Evolutionary conservation across 129 eudicot species (phyloP), one percentile per base, ranked within the genome.

Genomic region (Heracleum sosnowskyi): DNA sequence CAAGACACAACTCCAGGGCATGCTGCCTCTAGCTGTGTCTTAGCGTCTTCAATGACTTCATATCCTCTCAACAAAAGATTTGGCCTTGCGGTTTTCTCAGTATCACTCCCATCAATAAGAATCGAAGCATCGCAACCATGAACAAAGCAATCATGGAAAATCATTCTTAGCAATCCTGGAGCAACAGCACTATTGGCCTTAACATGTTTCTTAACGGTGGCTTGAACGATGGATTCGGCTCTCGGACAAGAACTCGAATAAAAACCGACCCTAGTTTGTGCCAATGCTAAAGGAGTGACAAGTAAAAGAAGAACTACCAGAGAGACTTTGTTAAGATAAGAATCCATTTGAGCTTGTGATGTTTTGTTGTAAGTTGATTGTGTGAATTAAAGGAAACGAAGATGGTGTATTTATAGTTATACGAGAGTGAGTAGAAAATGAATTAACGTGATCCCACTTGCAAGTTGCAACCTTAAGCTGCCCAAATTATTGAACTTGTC

Each of bases 21-120:
- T 39, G 51, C 76, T 10, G 51, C 53, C 29, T 72, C 76, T 11
- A 72, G 34, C 16, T 72, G 76, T 24, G 76, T 72, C 15, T 72
- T 72, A 15, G 76, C 76, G 24, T 72, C 76, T 3, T 72, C 76
- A 41, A 72, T 72, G 29, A 72, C 76, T 41, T 72, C 53, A n/a
- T 72, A 72, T 72, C 76, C 76, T n/a, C 76, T 72, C 36, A 72
- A 11, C 53, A 72, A 4, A 18, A 72, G 76, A 72, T 72, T 72
- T 11, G 51, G 51, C 2, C 18, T 7, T 4, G 76, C 76, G 1
- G 53, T 72, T 72, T 41, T 72, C 53, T 72, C 76, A n/a, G 53
- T 5, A n/a, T 40, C 1, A 2, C 6, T 28, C 3, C 76, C 76
- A n/a, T 41, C 35, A 17, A 72, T 26, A 72, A 72, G 76, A n/a